Percentiles rank a stretch among this genome's conserved stretches.
Conservation (phyloP, 1,284 basidiomycete genomes). For the Ustilago tritici region DNA sequence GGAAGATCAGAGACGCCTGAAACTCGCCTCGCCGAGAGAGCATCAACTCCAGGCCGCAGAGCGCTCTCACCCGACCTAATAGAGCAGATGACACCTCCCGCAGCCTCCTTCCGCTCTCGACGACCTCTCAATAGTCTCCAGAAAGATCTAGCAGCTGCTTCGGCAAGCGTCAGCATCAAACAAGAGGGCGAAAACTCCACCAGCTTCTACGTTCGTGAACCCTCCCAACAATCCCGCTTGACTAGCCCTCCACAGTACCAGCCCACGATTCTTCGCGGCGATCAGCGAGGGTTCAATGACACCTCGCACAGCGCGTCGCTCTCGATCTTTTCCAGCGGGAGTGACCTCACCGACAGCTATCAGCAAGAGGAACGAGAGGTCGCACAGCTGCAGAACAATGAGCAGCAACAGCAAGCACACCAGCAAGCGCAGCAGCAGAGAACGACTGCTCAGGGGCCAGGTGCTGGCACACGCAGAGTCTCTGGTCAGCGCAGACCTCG, state of each 20-base stretch:
- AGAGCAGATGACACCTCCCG: slow-evolving; percentile 36
- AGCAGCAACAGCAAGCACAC: slow-evolving; percentile 1
- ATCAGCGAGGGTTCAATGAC: slow-evolving; percentile 42
- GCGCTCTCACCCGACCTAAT: slow-evolving; percentile 28
- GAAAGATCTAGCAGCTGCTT: slow-evolving; percentile 10
- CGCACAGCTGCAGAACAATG: slow-evolving; percentile 21
- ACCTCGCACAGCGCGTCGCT: slow-evolving; percentile 32
- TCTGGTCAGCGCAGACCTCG: slow-evolving; percentile 39
- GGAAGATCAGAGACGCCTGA: slow-evolving; percentile 31
- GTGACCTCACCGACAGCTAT: slow-evolving; percentile 35
- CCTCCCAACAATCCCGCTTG: slow-evolving; percentile 19
- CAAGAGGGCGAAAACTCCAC: slow-evolving; percentile 31
- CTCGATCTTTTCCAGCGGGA: slow-evolving; percentile 46
- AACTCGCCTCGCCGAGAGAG: slow-evolving; percentile 1
- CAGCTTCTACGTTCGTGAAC: slow-evolving; percentile 42
- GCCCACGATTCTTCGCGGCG: slow-evolving; percentile 33
- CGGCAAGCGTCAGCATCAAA: slow-evolving; percentile 37
- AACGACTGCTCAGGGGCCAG: neutral
- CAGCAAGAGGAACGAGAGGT: slow-evolving; percentile 38
- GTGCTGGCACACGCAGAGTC: slow-evolving; percentile 11
- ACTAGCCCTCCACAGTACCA: slow-evolving; percentile 21
- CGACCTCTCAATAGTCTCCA: slow-evolving; percentile 3
- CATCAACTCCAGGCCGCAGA: slow-evolving; percentile 15
- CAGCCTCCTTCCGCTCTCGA: slow-evolving; percentile 11
- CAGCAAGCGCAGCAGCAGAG: slow-evolving; percentile 11